These are phyloP conservation scores for Mucor piriformis DNA, from an alignment of 371 early-diverging fungal species.

Conservation along the genomic window DNA sequence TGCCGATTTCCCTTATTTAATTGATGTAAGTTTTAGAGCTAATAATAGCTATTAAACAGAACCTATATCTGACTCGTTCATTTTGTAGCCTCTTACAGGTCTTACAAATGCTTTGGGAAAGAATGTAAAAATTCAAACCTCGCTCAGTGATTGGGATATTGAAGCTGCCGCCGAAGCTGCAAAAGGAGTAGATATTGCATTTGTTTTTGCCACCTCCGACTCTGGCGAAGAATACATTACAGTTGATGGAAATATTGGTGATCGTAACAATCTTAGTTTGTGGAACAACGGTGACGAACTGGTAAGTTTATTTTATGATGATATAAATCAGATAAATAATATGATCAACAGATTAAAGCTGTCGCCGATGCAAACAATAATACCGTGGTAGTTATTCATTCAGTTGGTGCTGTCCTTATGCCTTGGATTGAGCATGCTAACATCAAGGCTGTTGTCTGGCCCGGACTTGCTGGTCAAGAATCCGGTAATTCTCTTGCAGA, in stretches of 20 bases:
- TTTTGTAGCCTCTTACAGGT: constrained; percentile 29
- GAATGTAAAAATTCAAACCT: constrained; percentile 30
- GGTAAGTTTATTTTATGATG: constrained; percentile 22
- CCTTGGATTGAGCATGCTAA: constrained; percentile 63
- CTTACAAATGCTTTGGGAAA: constrained; percentile 42
- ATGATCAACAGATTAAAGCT: constrained; percentile 48
- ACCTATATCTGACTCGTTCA: no score
- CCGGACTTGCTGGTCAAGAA: constrained; percentile 60
- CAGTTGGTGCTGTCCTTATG: constrained; percentile 61
- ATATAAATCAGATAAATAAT: background rate
- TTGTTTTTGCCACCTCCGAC: constrained; percentile 62
- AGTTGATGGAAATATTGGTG: constrained; percentile 54
- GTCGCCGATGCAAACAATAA: constrained; percentile 58
- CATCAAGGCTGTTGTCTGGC: constrained; percentile 57
- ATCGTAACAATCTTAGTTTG: constrained; percentile 59
- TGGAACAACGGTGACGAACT: constrained; percentile 64
- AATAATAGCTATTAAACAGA: no score
- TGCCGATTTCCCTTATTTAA: constrained; percentile 57
- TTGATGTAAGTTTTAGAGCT: constrained; percentile 19
- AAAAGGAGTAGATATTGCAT: constrained; percentile 51
- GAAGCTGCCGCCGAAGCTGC: constrained; percentile 39
- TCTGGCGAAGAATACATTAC: constrained; percentile 61
- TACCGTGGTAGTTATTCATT: constrained; percentile 62
- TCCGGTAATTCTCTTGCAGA: constrained; percentile 64
- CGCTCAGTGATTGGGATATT: constrained; percentile 46